Conservation (phyloP, 169 alveolate genomes). For the Plasmodium malariae region DNA sequence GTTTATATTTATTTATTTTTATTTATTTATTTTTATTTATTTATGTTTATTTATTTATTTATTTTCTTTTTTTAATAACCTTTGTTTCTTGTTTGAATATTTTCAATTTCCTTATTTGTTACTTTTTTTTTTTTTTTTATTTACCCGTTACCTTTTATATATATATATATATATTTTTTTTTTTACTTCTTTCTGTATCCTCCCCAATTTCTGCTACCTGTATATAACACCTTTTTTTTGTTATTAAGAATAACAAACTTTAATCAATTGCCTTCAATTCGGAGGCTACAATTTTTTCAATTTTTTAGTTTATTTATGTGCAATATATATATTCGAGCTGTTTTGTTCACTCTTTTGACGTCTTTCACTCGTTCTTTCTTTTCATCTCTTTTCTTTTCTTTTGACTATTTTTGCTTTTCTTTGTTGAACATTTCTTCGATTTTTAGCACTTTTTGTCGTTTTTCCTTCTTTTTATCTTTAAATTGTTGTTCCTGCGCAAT, state of each 20-base stretch:
- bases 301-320: background rate
- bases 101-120: conserved; percentile 32
- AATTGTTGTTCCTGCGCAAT: too few species aligned
- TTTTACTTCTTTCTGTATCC: background rate
- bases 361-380: conserved; percentile 3
- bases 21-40: too few species aligned
- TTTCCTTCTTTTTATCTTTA: too few species aligned
- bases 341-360: background rate
- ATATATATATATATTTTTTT: background rate
- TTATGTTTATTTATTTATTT: background rate
- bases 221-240: too few species aligned
- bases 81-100: conserved; percentile 25
- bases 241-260: background rate
- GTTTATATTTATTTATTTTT: too few species aligned
- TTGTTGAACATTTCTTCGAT: too few species aligned
- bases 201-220: background rate
- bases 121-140: background rate
- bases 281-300: background rate
- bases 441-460: too few species aligned
- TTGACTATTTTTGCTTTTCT: background rate
- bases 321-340: background rate
- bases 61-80: background rate
- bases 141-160: background rate
- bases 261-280: background rate
- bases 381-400: conserved; percentile 1